Evolutionary conservation across 192 early-diverging fungal species (phyloP), one percentile per base, ranked within the genome.

Genomic region (Coemansia asiatica): DNA sequence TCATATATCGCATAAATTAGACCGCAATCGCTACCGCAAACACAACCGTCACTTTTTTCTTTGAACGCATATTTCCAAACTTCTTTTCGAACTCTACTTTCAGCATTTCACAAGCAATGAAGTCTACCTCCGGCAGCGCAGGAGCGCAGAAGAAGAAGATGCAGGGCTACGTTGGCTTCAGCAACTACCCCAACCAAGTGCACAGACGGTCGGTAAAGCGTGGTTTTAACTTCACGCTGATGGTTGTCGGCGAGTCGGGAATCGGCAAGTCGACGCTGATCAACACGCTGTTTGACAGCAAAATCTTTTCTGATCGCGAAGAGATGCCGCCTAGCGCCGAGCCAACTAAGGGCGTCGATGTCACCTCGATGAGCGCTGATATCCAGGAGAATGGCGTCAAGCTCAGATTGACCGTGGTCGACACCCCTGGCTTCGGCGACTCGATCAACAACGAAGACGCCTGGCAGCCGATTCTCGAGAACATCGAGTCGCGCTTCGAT

Each of bases 391-490:
- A 92, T 71, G 94, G 93, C 23, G 95, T 99, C 61, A 89, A 89
- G 68, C 87, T 99, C 49, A 89, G 91, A 74, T 85, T 99, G 15
- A 97, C 90, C 36, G 92, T 99, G 23, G 94, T 96, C 19, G 97
- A 99, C 70, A 98, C 97, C 25, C 97, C 96, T 46, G 97, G 95
- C 15, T 98, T 94, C 74, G 95, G 97, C 66, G 97, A 98, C 75
- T 94, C 94, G 79, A 92, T 99, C 70, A 99, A 98, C 85, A 99
- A 99, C 79, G 95, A 98, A 61, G 89, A 94, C 49, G 93, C 92
- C 75, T 98, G 96, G 96, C 93, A 97, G 75, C 95, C 97, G 6
- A 95, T 98, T 72, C 75, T 95, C 66, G 89, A 95, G 68, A 90
- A 93, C 76, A 96, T 98, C 76, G 93, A 98, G 85, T 89, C 92